phyloP scores from a whole-genome alignment of 352 stramenopile genomes.

The Globisporangium cylindrosporum region DNA sequence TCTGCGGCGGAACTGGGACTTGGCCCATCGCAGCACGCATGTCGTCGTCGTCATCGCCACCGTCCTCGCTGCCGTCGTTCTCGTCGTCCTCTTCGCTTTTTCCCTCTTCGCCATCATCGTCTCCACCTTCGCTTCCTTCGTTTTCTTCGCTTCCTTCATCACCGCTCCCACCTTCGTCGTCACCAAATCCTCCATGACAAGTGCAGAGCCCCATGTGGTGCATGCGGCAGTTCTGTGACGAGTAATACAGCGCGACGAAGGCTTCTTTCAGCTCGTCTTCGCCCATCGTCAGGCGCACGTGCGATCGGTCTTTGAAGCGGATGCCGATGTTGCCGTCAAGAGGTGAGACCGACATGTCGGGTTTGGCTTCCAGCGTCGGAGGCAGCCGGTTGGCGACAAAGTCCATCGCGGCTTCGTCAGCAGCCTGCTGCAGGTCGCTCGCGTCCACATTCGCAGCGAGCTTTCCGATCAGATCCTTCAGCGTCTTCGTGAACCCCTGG shows the following conservation, averaged over 20 bases:
- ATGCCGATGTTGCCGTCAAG: conserved; percentile 47
- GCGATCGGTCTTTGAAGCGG: conserved; percentile 64
- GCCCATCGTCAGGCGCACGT: conserved; percentile 64
- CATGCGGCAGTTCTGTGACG: conserved; percentile 65
- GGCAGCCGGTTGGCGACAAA: conserved; percentile 74
- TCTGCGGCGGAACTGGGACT: conserved; percentile 44
- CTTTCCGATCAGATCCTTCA: conserved; percentile 50
- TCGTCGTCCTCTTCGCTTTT: conserved; percentile 25
- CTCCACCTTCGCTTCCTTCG: conserved; percentile 17
- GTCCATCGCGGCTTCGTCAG: conserved; percentile 75
- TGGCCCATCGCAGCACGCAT: conserved; percentile 30
- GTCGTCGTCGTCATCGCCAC: conserved; percentile 30
- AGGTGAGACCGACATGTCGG: conserved; percentile 17
- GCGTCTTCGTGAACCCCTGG: conserved; percentile 41
- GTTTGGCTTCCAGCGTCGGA: conserved; percentile 24
- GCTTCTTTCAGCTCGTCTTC: conserved; percentile 59
- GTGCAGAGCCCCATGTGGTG: conserved; percentile 85
- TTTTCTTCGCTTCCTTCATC: conserved; percentile 20
- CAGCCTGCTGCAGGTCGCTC: conserved; percentile 61
- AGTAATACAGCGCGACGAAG: conserved; percentile 70
- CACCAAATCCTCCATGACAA: conserved; percentile 35
- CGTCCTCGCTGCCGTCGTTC: conserved; percentile 27
- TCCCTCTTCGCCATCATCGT: conserved; percentile 22
- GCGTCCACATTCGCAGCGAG: conserved; percentile 44
- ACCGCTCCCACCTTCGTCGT: conserved; percentile 25